Conservation (phyloP, 2,329 filamentous ascomycete genomes). For the Orbilia brochopaga region DNA sequence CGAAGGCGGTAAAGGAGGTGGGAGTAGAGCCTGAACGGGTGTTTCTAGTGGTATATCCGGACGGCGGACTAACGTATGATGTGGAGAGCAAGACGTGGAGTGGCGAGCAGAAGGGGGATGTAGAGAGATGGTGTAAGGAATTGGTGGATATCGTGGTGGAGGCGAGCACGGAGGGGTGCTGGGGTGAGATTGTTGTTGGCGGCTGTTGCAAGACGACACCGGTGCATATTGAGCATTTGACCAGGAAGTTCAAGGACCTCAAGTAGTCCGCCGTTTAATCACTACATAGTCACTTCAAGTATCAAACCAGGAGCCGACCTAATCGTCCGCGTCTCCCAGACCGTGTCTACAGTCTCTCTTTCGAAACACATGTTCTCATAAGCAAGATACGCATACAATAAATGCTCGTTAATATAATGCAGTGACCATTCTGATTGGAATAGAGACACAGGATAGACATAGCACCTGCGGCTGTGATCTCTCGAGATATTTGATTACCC, state of each 20-base stretch:
- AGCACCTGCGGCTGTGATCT: too few species aligned
- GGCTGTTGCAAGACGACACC: slow-evolving; percentile 45
- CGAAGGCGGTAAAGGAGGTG: slow-evolving; percentile 21
- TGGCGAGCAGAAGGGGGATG: slow-evolving; percentile 24
- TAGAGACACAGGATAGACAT: too few species aligned
- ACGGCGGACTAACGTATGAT: slow-evolving; percentile 41
- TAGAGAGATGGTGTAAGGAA: slow-evolving; percentile 25
- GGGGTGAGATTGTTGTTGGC: slow-evolving; percentile 27
- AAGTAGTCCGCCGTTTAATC: too few species aligned
- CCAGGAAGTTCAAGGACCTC: not conserved
- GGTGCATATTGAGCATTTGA: slow-evolving; percentile 13
- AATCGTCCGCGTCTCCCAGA: too few species aligned
- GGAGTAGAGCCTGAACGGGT: not conserved
- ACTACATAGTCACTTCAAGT: too few species aligned
- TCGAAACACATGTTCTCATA: too few species aligned
- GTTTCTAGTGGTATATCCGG: slow-evolving; percentile 34
- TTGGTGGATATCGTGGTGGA: slow-evolving; percentile 12
- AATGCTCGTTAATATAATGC: too few species aligned
- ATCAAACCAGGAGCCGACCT: too few species aligned
- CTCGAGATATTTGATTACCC: too few species aligned
- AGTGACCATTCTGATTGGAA: too few species aligned
- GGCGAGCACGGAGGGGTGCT: slow-evolving; percentile 15
- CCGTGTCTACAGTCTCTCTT: too few species aligned
- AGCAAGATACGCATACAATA: too few species aligned
- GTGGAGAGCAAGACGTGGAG: slow-evolving; percentile 40